Percentiles rank a stretch among this genome's conserved stretches.
Evolutionary conservation across 2,329 filamentous ascomycete species (phyloP).

Genomic region (Pseudogymnoascus sp.): DNA sequence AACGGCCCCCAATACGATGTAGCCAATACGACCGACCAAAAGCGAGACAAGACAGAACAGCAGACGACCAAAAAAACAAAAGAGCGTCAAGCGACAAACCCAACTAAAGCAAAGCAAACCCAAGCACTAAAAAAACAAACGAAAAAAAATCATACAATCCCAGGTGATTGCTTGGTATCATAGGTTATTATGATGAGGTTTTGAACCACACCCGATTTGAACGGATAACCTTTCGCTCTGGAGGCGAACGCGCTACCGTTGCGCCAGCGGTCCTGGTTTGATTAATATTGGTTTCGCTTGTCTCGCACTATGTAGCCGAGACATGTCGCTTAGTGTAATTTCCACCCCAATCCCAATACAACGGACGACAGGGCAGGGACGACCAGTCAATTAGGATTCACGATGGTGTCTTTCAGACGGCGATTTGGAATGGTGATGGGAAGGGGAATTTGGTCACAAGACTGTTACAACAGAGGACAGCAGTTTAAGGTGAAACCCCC

Average conservation of each 20-base stretch:
- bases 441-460: not conserved
- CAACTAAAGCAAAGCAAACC: not conserved
- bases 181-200: conserved; percentile 9
- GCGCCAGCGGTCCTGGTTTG: conserved; percentile 8
- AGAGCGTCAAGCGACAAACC: not conserved
- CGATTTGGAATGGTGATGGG: not conserved
- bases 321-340: not conserved
- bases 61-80: no score
- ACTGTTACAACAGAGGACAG: not conserved
- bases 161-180: not conserved
- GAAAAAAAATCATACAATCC: not conserved
- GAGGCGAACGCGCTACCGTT: conserved; percentile 11
- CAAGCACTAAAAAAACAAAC: not conserved
- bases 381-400: not conserved
- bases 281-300: not conserved
- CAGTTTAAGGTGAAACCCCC: not conserved
- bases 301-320: not conserved
- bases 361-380: not conserved
- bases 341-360: not conserved
- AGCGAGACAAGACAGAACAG: no score
- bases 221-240: conserved; percentile 11
- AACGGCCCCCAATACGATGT: not conserved
- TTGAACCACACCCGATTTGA: conserved; percentile 11
- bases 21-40: no score
- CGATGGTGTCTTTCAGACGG: not conserved